Evolutionary conservation across 2,329 filamentous ascomycete genomes (phyloP).

Genomic region (Paecilomyces dactylethromorphus): DNA sequence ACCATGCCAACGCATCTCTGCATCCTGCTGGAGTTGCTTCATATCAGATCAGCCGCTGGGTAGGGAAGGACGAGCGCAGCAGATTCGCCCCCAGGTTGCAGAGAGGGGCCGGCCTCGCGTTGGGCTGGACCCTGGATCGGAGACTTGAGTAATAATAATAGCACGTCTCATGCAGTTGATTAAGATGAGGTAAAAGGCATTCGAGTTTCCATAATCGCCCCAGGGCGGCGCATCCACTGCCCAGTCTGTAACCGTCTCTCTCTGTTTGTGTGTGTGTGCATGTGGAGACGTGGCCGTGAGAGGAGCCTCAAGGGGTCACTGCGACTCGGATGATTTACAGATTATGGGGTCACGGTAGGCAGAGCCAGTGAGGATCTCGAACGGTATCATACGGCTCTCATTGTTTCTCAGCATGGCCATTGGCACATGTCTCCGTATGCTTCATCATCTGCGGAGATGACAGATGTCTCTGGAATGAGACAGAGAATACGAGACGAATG

Average conservation of each 20-base stretch:
- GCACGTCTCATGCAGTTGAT: background rate
- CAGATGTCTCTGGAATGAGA: background rate
- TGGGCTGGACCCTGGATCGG: background rate
- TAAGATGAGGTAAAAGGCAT: background rate
- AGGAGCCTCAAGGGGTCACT: background rate
- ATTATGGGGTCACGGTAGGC: background rate
- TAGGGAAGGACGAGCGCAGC: background rate
- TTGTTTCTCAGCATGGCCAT: background rate
- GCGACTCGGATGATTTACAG: background rate
- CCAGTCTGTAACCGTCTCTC: background rate
- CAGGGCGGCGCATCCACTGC: background rate
- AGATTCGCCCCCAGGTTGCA: background rate
- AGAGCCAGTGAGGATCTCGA: background rate
- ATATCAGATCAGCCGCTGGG: background rate
- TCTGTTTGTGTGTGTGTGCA: background rate
- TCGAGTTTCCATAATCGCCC: background rate
- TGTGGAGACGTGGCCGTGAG: background rate
- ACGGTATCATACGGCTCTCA: background rate
- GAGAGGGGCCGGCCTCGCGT: background rate
- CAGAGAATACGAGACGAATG: background rate
- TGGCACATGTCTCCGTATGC: background rate
- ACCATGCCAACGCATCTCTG: conserved; percentile 20
- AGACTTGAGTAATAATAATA: background rate
- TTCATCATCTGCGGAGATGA: background rate
- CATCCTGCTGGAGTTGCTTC: conserved; percentile 3